phyloP scores from a whole-genome alignment of 2,329 filamentous ascomycete genomes.

The Meredithiella fracta region DNA sequence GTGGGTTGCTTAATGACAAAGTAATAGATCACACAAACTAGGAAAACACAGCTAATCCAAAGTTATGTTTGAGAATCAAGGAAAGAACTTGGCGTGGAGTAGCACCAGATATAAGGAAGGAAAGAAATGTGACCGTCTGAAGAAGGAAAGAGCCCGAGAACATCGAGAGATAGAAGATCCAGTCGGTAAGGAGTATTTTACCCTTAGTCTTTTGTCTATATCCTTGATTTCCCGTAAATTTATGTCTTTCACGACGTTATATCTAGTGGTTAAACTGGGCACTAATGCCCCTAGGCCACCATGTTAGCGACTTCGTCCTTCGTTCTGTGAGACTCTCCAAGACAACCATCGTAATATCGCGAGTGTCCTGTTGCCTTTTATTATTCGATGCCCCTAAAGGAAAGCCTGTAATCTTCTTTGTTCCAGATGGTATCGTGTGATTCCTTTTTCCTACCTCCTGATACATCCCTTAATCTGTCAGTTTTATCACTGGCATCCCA shows the following conservation, averaged over 20 bases:
- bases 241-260: background rate
- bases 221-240: background rate
- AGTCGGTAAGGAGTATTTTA: background rate
- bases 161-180: background rate
- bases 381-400: background rate
- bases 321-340: background rate
- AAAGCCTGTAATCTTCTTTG: background rate
- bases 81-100: background rate
- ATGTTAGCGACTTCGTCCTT: background rate
- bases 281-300: background rate
- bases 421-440: background rate
- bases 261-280: background rate
- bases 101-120: background rate
- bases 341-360: background rate
- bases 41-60: background rate
- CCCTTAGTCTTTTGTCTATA: background rate
- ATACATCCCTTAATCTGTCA: background rate
- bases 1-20: background rate
- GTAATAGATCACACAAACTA: background rate
- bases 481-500: background rate
- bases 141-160: background rate
- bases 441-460: background rate
- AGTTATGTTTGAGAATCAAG: background rate
- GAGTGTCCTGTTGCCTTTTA: background rate
- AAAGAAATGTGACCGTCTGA: background rate